Conservation (phyloP, 192 early-diverging fungal species). For the Obelidium mucronatum region DNA sequence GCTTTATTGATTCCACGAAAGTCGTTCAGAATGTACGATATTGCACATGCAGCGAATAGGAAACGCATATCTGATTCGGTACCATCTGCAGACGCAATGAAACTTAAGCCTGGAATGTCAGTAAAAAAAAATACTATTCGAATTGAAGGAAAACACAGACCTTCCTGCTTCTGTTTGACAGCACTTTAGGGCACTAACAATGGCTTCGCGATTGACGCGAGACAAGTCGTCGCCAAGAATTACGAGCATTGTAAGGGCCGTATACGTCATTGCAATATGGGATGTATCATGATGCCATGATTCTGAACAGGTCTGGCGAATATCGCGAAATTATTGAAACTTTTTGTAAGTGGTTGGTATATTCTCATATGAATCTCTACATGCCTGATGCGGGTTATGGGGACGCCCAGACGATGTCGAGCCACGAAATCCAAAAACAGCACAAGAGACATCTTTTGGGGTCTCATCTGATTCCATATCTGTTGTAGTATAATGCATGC, state of each 20-base stretch:
- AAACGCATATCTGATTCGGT: constrained; percentile 90
- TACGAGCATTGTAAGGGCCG: constrained; percentile 79
- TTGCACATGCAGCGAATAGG: constrained; percentile 86
- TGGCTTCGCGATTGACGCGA: constrained; percentile 77
- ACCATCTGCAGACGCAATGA: constrained; percentile 70
- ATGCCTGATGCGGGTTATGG: constrained; percentile 44
- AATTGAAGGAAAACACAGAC: constrained; percentile 48
- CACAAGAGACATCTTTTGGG: not conserved
- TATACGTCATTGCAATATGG: constrained; percentile 81
- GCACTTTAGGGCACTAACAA: constrained; percentile 61
- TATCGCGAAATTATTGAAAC: too few relatives aligned
- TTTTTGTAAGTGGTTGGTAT: not conserved
- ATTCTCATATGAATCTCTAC: not conserved
- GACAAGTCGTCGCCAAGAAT: constrained; percentile 90
- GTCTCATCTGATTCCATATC: not conserved
- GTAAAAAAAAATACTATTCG: not conserved
- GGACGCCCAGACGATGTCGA: constrained; percentile 70
- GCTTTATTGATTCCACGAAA: constrained; percentile 84
- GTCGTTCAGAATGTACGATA: constrained; percentile 85
- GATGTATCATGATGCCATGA: constrained; percentile 32
- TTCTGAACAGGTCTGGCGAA: constrained; percentile 17
- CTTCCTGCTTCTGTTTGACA: constrained; percentile 83
- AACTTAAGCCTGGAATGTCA: constrained; percentile 64
- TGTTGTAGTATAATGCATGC: constrained; percentile 40
- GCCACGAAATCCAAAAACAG: constrained; percentile 74